Evolutionary conservation across 2,329 filamentous ascomycete species (phyloP), one percentile per base, ranked within the genome.

Genomic region (Fusarium sp.): DNA sequence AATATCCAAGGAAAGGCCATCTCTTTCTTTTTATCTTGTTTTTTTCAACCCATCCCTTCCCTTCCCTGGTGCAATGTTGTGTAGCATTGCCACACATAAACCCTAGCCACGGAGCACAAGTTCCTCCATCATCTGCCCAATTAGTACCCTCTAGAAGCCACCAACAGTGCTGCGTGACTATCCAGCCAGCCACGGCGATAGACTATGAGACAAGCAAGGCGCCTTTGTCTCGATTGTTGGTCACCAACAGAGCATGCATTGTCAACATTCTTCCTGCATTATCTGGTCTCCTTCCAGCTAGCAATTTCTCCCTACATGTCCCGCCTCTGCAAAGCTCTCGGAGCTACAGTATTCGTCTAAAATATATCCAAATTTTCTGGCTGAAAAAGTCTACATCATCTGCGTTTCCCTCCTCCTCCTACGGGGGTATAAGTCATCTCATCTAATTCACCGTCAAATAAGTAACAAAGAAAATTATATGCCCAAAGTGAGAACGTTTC

Each of bases 391-490:
- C 70, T 69, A 74, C 76, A 68, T 78, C 57, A 70, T 71, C 64
- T 63, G 62, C 67, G 33, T 74, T 47, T 73, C 75, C 77, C 70
- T 77, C 64, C 70, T 79, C 67, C 68, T 79, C 69, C 76, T 75
- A 69, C 54, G 67, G 76, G 77, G 77, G 77, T 79, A 79, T 79
- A 79, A 75, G 74, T 77, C 77, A 76, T 77, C 77, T 79, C 76
- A 71, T 78, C 77, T 79, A 79, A 68, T 78, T 78, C 67, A 75
- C 77, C 77, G 69, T 76, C 58, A 76, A 75, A 71, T 72, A 75
- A 54, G 68, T 58, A 78, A 74, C 77, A 79, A 79, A 77, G 68
- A 74, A 79, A 79, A 74, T 72, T 67, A 62, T 73, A 68, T 78
- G 76, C 67, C 70, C 66, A 74, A 72, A 71, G 75, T 72, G 68